Evolutionary conservation across 176 grass and related monocot species (phyloP), one percentile per base, ranked within the genome.

Genomic region (Eleusine coracana): DNA sequence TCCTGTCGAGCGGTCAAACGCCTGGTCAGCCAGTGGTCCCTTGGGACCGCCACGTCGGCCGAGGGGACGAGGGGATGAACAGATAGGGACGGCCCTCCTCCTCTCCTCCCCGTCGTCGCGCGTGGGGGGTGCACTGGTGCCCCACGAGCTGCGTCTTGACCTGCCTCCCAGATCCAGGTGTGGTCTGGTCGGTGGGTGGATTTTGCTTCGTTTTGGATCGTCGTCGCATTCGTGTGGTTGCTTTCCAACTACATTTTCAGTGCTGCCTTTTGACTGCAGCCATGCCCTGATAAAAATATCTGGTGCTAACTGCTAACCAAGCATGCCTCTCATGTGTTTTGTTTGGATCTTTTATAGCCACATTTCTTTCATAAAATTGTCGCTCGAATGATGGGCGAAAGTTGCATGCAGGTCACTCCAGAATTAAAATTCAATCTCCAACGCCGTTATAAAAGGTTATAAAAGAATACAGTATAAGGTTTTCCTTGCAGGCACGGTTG

Each of bases 1-100:
- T 89, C 71, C 23, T 6, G 10, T 1, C 5, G 4, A 6, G 3
- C n/a, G 20, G 87, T 86, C 83, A 89, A 85, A 34, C 9, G 34
- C 82, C 64, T 46, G 77, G 78, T 70, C 77, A 71, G 28, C 45
- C 2, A 11, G 21, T 56, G 82, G 83, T 50, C 65, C 77, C 55
- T 1, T 1, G 3, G 1, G 2, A 0, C 13, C 36, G 70, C 87
- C 87, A 89, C 82, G 71, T 85, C 71, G 51, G 54, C 70, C 5
- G 11, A 49, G 4, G 4, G 21, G n/a, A n/a, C 29, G 21, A 18
- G 28, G 36, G 36, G 64, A 7, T 0, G 37, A 81, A 70, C 25
- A 71, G 87, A 89, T 77, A 76, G 77, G 72, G 56, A 85, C 82
- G 77, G 31, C 52, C 7, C 21, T 2, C n/a, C 51, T 5, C 18